Evolutionary conservation across 352 stramenopile species (phyloP).

Genomic region (Peronospora belbahrii): DNA sequence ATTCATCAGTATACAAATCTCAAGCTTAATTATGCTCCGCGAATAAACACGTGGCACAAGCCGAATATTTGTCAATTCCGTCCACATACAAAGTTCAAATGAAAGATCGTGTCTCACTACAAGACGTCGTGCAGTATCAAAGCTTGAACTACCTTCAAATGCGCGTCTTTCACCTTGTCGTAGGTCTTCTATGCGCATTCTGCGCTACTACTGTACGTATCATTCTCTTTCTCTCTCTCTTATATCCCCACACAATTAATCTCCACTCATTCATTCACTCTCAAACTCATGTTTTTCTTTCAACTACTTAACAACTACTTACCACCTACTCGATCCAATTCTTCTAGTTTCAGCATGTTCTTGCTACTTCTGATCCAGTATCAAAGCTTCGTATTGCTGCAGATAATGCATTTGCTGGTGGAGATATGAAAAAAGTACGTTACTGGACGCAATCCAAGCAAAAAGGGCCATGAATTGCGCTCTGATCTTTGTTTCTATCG

Average conservation of each 20-base stretch:
- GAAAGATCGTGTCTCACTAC: no score
- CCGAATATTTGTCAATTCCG: no score
- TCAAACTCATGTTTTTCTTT: conserved; percentile 1
- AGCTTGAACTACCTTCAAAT: conserved; percentile 3
- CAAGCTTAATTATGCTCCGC: no score
- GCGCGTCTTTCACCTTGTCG: conserved; percentile 23
- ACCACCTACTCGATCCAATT: no score
- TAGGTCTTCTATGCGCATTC: conserved; percentile 17
- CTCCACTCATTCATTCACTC: not conserved
- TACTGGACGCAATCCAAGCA: not conserved
- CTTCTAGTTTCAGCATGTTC: conserved; percentile 11
- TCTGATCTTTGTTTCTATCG: no score
- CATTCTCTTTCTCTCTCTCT: no score
- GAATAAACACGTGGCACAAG: no score
- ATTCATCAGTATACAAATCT: no score
- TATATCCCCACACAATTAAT: not conserved
- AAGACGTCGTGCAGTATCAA: no score
- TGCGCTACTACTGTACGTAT: conserved; percentile 15
- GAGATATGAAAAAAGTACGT: conserved; percentile 54
- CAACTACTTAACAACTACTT: no score
- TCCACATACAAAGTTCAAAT: no score
- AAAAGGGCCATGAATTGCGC: no score
- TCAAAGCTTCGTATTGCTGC: conserved; percentile 61
- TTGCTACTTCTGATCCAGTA: conserved; percentile 30
- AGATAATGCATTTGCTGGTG: conserved; percentile 71